A percentile compares a stretch with the other conserved stretches of the same genome.
Evolutionary conservation across 306 rosid genomes (phyloP).

Genomic region (Trichosanthes truncata): DNA sequence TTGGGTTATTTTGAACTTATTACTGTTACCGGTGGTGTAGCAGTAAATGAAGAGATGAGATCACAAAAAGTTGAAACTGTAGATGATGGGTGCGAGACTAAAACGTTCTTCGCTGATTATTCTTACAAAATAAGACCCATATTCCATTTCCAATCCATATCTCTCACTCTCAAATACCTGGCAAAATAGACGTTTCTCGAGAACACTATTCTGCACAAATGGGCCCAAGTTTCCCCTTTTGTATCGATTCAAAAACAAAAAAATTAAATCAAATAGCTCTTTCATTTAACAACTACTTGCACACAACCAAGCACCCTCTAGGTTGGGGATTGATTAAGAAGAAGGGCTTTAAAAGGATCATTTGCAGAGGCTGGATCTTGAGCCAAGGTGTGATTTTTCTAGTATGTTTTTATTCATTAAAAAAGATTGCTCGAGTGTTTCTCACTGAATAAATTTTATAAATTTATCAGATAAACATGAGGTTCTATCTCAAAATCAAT

Average conservation of each 20-base stretch:
- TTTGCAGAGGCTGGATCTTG: slow-evolving; percentile 76
- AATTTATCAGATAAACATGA: too few relatives aligned
- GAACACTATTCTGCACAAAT: neutral
- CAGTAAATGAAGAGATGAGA: too few relatives aligned
- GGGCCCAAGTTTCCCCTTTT: neutral
- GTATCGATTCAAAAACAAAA: neutral
- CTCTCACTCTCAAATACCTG: neutral
- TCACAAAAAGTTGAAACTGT: too few relatives aligned
- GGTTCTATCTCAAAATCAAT: too few relatives aligned
- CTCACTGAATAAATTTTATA: neutral
- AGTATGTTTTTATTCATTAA: neutral
- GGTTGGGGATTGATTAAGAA: slow-evolving; percentile 85
- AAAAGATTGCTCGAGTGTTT: neutral
- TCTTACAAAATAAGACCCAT: too few relatives aligned
- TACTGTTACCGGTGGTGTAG: too few relatives aligned
- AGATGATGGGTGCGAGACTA: too few relatives aligned
- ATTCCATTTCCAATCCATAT: neutral
- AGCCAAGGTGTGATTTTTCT: slow-evolving; percentile 53
- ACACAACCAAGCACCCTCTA: slow-evolving; percentile 14
- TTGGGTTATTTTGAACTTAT: too few relatives aligned
- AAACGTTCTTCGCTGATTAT: too few relatives aligned
- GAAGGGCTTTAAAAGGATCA: slow-evolving; percentile 84
- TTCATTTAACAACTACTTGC: neutral
- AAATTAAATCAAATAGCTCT: neutral
- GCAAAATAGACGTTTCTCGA: neutral